phyloP scores from a whole-genome alignment of 352 stramenopile species.

The Aphanomyces cochlioides region DNA sequence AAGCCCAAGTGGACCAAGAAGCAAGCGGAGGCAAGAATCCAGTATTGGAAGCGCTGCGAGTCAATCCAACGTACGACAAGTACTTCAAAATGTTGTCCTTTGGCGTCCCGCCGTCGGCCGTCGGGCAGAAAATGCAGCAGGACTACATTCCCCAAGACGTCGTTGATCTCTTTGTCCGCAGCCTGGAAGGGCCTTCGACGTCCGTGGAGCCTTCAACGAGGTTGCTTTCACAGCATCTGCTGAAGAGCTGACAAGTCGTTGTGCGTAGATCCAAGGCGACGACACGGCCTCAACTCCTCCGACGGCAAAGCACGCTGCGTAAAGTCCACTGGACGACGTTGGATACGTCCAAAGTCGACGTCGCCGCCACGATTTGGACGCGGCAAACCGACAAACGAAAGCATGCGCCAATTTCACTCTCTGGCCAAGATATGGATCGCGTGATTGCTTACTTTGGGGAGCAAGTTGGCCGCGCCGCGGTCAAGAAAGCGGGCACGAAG shows the following conservation, averaged over 20 bases:
- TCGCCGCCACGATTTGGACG: conserved; percentile 66
- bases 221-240: not conserved
- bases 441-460: conserved; percentile 57
- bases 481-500: conserved; percentile 27
- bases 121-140: conserved; percentile 79
- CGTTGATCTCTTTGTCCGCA: conserved; percentile 54
- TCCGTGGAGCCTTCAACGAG: not conserved
- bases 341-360: conserved; percentile 49
- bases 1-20: not conserved
- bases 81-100: conserved; percentile 86
- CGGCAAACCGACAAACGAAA: conserved; percentile 57
- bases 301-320: conserved; percentile 40
- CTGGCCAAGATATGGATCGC: conserved; percentile 61
- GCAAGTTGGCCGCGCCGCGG: conserved; percentile 19
- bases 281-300: not conserved
- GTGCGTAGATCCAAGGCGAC: conserved; percentile 29
- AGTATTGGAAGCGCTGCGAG: conserved; percentile 51
- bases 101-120: conserved; percentile 57
- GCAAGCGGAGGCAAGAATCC: conserved; percentile 4
- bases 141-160: conserved; percentile 60
- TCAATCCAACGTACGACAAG: conserved; percentile 66
- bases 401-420: conserved; percentile 66
- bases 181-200: not conserved
- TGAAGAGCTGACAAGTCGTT: conserved; percentile 24
- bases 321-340: conserved; percentile 81